Evolutionary conservation across 257 asterid genomes (phyloP).

Genomic region (Solanum lignicaule): DNA sequence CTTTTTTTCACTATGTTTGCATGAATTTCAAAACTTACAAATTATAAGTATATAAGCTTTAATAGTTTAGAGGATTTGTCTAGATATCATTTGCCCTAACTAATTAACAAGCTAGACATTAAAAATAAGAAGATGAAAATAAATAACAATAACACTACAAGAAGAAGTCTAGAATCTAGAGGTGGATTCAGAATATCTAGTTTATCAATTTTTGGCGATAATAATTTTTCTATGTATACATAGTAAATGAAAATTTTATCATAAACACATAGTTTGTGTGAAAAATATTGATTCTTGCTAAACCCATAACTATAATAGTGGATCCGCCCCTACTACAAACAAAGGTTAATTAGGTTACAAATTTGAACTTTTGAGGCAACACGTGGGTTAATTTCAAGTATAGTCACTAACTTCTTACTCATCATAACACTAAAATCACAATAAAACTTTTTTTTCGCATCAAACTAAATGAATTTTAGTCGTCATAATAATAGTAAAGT

Average conservation of each 20-base stretch:
- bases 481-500: neutral
- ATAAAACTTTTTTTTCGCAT: neutral
- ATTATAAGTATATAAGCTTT: neutral
- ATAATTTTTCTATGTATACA: neutral
- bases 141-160: neutral
- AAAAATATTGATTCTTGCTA: neutral
- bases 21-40: neutral
- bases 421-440: neutral
- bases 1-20: neutral
- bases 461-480: neutral
- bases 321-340: neutral
- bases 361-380: neutral
- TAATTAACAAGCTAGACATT: neutral
- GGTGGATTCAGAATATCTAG: neutral
- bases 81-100: neutral
- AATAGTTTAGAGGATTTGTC: neutral
- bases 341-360: neutral
- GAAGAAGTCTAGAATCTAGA: neutral
- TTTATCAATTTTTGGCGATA: neutral
- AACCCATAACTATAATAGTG: neutral
- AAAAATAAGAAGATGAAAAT: neutral
- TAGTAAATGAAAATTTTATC: neutral
- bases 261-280: neutral
- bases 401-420: neutral
- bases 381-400: neutral